Evolutionary conservation across 495 filamentous ascomycete genomes (phyloP), one percentile per base, ranked within the genome.

Genomic region (Tuber calosporum): DNA sequence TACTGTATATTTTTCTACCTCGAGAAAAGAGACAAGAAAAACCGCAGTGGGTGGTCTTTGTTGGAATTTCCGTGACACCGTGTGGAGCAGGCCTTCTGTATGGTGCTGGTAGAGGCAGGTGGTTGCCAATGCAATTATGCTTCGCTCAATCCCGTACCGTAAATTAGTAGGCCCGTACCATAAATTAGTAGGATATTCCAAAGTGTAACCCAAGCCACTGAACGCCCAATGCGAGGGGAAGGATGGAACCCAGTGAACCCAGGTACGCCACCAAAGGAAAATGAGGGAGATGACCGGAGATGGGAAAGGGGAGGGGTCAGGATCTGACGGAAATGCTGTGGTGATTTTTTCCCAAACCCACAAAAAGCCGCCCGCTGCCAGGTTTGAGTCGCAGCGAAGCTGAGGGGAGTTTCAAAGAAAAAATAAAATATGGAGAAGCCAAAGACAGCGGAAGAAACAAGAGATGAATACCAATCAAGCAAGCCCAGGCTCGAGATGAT

Each of bases 1-100:
- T 69, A 77, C 68, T 77, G 38, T 78, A 73, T 45, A 20, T 15
- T 77, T 15, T 77, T 68, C 58, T 53, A 40, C 40, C 42, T 34
- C 9, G 13, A 62, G 53, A 3, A 26, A 8, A 30, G 53, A 58
- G n/a, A 58, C 9, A 30, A 30, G 30, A 58, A 30, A 62, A 62
- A 30, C 15, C 3, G 11, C 11, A 13, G n/a, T 17, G 0, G 48
- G 26, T 34, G 53, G 53, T 62, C 53, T 34, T 34, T 34, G 53
- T 34, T 62, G 53, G 26, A 17, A 30, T 8, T 30, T 62, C 26
- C 53, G 53, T 62, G 53, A 13, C 53, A 62, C 48, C 22, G n/a
- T 4, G 26, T 34, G 30, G 17, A 30, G 53, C 15, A 15, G 26
- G 30, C 9, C 26, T 13, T 62, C 15, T 30, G 11, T 53, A 22